phyloP scores from a whole-genome alignment of 768 basidiomycete species.

The Calvatia gigantea region DNA sequence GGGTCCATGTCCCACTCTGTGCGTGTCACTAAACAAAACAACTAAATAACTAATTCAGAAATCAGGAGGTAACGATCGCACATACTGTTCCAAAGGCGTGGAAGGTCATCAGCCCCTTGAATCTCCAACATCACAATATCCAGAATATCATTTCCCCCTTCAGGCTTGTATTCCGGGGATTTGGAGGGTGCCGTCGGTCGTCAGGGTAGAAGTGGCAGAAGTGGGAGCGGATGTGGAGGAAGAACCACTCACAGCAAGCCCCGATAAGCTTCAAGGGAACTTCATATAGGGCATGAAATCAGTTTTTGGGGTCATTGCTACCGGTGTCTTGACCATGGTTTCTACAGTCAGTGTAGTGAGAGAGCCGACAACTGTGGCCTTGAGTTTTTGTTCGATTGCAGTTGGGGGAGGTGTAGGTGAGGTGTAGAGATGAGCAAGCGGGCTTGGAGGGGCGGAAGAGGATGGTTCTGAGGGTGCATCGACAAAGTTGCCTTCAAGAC shows the following conservation, averaged over 20 bases:
- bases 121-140: conserved; percentile 98
- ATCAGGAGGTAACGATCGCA: conserved; percentile 15
- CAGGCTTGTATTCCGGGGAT: conserved; percentile 44
- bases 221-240: neutral
- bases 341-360: conserved; percentile 21
- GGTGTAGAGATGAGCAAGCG: conserved; percentile 20
- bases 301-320: conserved; percentile 14
- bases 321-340: conserved; percentile 17
- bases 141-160: conserved; percentile 74
- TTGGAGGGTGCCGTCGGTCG: neutral
- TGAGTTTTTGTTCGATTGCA: conserved; percentile 2
- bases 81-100: conserved; percentile 83
- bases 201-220: neutral
- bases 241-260: conserved; percentile 12
- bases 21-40: conserved; percentile 59
- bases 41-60: neutral
- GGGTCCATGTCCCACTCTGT: conserved; percentile 97
- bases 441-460: conserved; percentile 18
- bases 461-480: conserved; percentile 24
- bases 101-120: conserved; percentile 76
- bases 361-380: conserved; percentile 13
- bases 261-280: conserved; percentile 16
- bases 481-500: conserved; percentile 36
- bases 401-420: conserved; percentile 13
- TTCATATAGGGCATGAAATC: conserved; percentile 22